phyloP scores from a whole-genome alignment of 345 rosid species.

The Populus tremula region DNA sequence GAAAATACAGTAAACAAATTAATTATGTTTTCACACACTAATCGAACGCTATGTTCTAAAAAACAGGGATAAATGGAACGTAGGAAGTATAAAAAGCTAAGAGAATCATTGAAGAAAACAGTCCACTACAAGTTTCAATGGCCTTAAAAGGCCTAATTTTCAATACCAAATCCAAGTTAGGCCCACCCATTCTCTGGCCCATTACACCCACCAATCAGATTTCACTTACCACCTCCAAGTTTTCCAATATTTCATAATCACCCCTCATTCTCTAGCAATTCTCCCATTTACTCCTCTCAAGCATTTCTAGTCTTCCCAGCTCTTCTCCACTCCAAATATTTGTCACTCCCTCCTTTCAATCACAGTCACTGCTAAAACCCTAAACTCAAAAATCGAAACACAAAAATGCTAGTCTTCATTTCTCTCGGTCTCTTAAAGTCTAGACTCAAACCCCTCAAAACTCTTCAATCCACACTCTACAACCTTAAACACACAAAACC shows the following conservation, averaged over 20 bases:
- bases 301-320: neutral
- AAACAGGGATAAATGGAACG: no score
- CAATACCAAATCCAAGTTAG: neutral
- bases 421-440: conserved; percentile 17
- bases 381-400: conserved; percentile 14
- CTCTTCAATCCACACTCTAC: conserved; percentile 10
- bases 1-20: no score
- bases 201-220: neutral
- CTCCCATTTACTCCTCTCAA: neutral
- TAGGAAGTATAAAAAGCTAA: no score
- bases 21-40: no score
- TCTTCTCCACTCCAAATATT: neutral
- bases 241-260: neutral
- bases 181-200: neutral
- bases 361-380: conserved; percentile 18
- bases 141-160: neutral
- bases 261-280: neutral
- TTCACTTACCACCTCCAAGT: neutral
- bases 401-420: conserved; percentile 29
- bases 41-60: no score
- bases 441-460: neutral
- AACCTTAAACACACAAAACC: conserved; percentile 17
- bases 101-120: neutral
- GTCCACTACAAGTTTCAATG: no score
- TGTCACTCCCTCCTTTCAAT: neutral